These are phyloP conservation scores for Detonula confervacea DNA, from an alignment of 352 stramenopile genomes.

Conservation along the genomic window DNA sequence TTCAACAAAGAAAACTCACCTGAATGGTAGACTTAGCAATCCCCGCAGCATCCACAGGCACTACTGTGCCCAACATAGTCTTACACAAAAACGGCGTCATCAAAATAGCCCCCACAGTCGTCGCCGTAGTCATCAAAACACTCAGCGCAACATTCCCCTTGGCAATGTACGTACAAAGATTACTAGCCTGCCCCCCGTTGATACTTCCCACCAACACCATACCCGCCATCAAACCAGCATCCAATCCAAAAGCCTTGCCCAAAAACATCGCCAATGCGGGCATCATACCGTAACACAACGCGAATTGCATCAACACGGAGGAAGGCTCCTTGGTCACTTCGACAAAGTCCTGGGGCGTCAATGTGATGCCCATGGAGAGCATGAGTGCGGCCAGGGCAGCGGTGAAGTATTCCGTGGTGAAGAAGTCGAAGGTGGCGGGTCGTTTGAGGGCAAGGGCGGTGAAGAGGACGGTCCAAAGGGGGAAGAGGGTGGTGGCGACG, in stretches of 20 bases:
- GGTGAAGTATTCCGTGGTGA: constrained; percentile 90
- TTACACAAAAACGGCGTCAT: constrained; percentile 91
- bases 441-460: too few relatives aligned
- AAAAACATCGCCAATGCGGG: constrained; percentile 83
- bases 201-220: constrained; percentile 89
- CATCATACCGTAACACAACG: constrained; percentile 89
- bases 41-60: constrained; percentile 88
- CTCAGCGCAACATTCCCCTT: constrained; percentile 89
- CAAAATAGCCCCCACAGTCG: constrained; percentile 89
- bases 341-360: constrained; percentile 87
- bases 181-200: constrained; percentile 89
- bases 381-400: constrained; percentile 86
- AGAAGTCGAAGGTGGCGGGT: constrained; percentile 83
- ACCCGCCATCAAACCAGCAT: constrained; percentile 86
- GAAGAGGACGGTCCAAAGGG: too few relatives aligned
- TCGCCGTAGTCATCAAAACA: constrained; percentile 90
- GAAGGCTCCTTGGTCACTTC: constrained; percentile 82
- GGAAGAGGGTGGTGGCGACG: too few relatives aligned
- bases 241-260: constrained; percentile 84
- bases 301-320: constrained; percentile 88
- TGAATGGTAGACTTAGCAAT: constrained; percentile 88
- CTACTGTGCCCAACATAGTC: constrained; percentile 85
- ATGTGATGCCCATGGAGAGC: constrained; percentile 91
- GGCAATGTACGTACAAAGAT: constrained; percentile 91
- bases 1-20: too few relatives aligned